Evolutionary conservation across 306 rosid genomes (phyloP).

Genomic region (Trichosanthes truncata): DNA sequence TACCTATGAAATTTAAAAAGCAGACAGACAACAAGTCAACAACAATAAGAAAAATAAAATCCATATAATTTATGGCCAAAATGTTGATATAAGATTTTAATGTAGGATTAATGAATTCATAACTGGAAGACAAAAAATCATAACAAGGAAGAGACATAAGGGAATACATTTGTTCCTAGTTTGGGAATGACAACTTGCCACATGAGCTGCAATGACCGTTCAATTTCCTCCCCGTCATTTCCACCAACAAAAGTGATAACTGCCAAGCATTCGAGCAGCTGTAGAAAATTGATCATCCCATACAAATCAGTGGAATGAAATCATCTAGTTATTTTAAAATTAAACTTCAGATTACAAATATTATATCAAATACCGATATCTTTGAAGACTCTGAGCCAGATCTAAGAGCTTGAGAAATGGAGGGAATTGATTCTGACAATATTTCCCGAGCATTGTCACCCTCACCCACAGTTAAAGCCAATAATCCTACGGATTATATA

Average conservation of each 20-base stretch:
- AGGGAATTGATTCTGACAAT: constrained; percentile 47
- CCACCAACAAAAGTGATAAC: constrained; percentile 80
- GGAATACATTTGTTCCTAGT: constrained; percentile 55
- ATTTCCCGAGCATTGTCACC: constrained; percentile 75
- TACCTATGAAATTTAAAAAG: constrained; percentile 34
- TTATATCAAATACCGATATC: constrained; percentile 36
- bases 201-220: constrained; percentile 73
- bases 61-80: background rate
- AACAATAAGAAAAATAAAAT: background rate
- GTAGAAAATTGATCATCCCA: constrained; percentile 21
- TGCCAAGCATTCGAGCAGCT: constrained; percentile 91
- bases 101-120: background rate
- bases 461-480: constrained; percentile 74
- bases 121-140: background rate
- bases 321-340: background rate
- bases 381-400: constrained; percentile 41
- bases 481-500: constrained; percentile 36
- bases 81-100: background rate
- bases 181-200: constrained; percentile 94
- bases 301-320: background rate
- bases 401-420: constrained; percentile 52
- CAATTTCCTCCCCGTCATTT: constrained; percentile 69
- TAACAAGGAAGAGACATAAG: background rate
- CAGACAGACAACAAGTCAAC: background rate
- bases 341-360: background rate